Percentiles rank a stretch among this genome's conserved stretches.
phyloP scores from a whole-genome alignment of 257 asterid species.

The Nicotiana paniculata region DNA sequence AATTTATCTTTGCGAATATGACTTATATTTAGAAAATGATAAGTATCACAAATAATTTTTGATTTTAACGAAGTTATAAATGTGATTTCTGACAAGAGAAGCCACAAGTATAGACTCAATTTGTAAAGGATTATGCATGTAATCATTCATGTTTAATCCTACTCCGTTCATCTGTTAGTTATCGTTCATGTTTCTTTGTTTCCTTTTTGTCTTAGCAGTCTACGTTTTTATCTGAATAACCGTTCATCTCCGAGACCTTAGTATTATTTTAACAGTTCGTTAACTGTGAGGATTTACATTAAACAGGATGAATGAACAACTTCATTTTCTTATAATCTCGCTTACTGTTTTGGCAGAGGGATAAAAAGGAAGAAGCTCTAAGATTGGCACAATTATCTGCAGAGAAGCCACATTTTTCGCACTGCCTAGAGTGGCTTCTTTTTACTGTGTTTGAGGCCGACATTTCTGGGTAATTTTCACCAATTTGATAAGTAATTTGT shows the following conservation, averaged over 20 bases:
- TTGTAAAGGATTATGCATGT: not conserved
- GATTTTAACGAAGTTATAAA: not conserved
- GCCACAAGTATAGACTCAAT: not conserved
- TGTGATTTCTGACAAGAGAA: not conserved
- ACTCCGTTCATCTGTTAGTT: not conserved
- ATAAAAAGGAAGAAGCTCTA: constrained; percentile 93
- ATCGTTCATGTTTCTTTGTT: not conserved
- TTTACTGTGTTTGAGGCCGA: constrained; percentile 98
- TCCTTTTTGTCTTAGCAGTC: not conserved
- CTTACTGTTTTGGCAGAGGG: constrained; percentile 58
- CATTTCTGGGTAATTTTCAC: constrained; percentile 61
- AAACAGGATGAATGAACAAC: not conserved
- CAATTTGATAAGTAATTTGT: constrained; percentile 2
- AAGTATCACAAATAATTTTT: not conserved
- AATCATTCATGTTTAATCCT: not conserved
- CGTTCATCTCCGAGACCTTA: not conserved
- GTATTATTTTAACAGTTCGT: not conserved
- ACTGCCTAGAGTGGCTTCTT: constrained; percentile 98
- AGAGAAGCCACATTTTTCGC: constrained; percentile 99
- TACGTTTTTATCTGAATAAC: not conserved
- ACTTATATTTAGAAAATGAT: not conserved
- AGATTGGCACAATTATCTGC: constrained; percentile 85
- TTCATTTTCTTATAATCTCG: constrained; percentile 9
- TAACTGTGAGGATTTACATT: not conserved
- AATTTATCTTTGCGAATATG: not conserved